Evolutionary conservation across 2,329 filamentous ascomycete genomes (phyloP).

Genomic region (Keithomyces neogunnii): DNA sequence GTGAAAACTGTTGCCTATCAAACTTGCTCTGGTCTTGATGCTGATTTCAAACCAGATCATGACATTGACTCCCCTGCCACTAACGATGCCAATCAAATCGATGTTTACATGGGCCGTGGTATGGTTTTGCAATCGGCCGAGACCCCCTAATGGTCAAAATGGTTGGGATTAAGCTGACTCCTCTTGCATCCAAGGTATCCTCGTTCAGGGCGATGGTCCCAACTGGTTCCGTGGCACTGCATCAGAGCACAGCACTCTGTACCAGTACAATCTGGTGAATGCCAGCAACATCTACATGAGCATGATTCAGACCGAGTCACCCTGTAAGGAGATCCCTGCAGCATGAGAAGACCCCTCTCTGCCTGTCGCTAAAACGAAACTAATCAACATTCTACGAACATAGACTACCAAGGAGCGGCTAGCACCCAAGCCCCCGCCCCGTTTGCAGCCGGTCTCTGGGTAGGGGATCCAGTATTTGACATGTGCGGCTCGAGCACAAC

Average conservation of each 20-base stretch:
- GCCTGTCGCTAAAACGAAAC: no score
- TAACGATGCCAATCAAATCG: conserved; percentile 41
- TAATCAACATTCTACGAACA: no score
- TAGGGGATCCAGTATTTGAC: conserved; percentile 5
- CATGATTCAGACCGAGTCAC: conserved; percentile 60
- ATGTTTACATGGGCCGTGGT: conserved; percentile 27
- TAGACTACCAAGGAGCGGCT: conserved; percentile 16
- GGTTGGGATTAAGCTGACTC: no score
- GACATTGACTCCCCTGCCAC: conserved; percentile 29
- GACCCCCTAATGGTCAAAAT: no score
- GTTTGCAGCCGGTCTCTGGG: conserved; percentile 7
- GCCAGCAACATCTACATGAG: conserved; percentile 45
- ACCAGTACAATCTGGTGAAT: conserved; percentile 40
- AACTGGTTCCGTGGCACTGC: conserved; percentile 35
- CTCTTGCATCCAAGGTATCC: background rate
- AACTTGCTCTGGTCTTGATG: no score
- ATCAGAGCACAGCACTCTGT: conserved; percentile 41
- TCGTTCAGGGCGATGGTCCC: conserved; percentile 22
- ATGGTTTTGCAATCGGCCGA: conserved; percentile 5
- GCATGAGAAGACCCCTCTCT: no score
- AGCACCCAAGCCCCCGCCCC: conserved; percentile 9
- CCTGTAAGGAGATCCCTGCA: conserved; percentile 37
- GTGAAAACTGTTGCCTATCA: conserved; percentile 19
- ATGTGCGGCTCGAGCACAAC: background rate
- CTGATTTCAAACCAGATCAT: no score